phyloP scores from a whole-genome alignment of 768 basidiomycete species.

The Podaxis sp. region DNA sequence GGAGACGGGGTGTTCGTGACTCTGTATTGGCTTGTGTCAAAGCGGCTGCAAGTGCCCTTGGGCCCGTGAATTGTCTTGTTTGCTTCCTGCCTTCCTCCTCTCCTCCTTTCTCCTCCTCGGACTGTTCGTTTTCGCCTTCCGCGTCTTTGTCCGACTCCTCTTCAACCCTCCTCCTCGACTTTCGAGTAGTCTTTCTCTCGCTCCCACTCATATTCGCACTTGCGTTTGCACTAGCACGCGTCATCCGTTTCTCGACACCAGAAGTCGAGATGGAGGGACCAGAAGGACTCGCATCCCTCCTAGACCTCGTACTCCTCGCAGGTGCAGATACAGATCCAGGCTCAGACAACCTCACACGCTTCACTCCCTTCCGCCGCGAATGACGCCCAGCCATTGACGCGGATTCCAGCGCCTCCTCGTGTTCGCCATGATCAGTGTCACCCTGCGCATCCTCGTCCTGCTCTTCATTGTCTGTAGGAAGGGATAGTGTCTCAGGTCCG shows the following conservation, averaged over 20 bases:
- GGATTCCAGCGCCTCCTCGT: neutral
- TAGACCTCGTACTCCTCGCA: slow-evolving; percentile 1
- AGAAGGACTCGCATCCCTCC: neutral
- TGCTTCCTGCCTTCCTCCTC: neutral
- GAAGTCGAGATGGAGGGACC: neutral
- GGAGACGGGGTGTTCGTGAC: neutral
- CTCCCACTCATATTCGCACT: neutral
- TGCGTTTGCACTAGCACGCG: neutral
- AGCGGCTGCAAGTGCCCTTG: slow-evolving; percentile 7
- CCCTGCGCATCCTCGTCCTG: slow-evolving; percentile 2
- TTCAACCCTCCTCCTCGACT: neutral
- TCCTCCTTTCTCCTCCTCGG: neutral
- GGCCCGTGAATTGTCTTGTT: neutral
- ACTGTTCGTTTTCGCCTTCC: slow-evolving; percentile 2
- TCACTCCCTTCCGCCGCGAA: neutral
- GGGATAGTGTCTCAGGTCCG: neutral
- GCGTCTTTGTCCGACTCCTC: neutral
- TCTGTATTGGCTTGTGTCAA: slow-evolving; percentile 7
- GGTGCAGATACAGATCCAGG: neutral
- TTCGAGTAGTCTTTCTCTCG: neutral
- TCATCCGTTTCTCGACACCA: neutral
- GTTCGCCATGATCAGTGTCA: neutral
- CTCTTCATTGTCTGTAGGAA: neutral
- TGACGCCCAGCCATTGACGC: neutral
- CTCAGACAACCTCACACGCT: slow-evolving; percentile 10